These are phyloP conservation scores for Ocimum tenuiflorum DNA, from an alignment of 257 asterid species.

Conservation along the genomic window DNA sequence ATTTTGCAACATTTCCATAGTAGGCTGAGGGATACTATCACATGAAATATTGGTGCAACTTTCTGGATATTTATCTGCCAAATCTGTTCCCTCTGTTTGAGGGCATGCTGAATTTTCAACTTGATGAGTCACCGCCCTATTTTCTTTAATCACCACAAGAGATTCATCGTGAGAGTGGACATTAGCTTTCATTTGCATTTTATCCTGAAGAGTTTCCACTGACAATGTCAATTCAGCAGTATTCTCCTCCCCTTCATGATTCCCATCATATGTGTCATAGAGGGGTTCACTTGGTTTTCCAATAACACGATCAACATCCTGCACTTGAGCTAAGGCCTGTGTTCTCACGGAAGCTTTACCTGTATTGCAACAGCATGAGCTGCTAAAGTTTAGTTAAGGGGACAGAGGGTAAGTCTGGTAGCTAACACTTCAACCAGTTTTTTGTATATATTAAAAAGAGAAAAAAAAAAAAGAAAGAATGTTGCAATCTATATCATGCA, in stretches of 20 bases:
- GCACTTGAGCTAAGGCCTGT: conserved; percentile 20
- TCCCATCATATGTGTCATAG: conserved; percentile 25
- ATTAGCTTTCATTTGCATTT: conserved; percentile 1
- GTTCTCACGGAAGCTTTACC: conserved; percentile 12
- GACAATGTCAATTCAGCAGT: conserved; percentile 14
- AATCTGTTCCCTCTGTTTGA: conserved; percentile 22
- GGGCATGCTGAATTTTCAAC: conserved; percentile 15
- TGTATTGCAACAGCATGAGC: conserved; percentile 14
- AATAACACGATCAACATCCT: conserved; percentile 23
- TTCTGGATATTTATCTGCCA: conserved; percentile 16
- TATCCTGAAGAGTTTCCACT: conserved; percentile 12
- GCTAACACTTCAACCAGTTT: background rate
- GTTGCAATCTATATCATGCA: background rate
- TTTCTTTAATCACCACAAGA: conserved; percentile 20
- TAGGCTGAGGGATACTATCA: conserved; percentile 16
- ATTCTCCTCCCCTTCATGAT: conserved; percentile 12
- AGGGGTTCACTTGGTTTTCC: conserved; percentile 20
- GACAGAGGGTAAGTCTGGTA: background rate
- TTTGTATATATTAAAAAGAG: no score
- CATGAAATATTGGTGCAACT: conserved; percentile 10
- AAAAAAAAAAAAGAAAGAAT: background rate
- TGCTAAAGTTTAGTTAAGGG: conserved; percentile 2
- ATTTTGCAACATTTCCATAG: conserved; percentile 14
- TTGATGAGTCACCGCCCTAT: conserved; percentile 15
- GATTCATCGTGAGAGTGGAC: conserved; percentile 20